phyloP scores from a whole-genome alignment of 2,329 filamentous ascomycete genomes.

The Hyphodiscus sp. region DNA sequence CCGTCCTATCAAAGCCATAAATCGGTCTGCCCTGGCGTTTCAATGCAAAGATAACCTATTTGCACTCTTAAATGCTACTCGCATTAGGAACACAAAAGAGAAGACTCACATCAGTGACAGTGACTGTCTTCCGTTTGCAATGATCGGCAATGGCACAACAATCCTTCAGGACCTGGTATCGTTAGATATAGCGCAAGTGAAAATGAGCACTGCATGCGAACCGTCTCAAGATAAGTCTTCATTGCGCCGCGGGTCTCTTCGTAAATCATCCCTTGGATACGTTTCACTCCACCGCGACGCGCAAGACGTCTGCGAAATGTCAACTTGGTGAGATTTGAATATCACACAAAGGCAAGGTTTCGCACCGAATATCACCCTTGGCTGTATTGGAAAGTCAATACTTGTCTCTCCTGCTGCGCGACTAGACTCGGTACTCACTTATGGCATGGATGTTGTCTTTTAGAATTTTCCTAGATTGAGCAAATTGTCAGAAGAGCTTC shows the following conservation, averaged over 20 bases:
- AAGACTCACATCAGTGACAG: conserved; percentile 49
- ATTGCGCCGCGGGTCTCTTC: conserved; percentile 45
- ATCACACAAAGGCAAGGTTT: neutral
- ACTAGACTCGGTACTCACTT: conserved; percentile 35
- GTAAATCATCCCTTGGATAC: conserved; percentile 61
- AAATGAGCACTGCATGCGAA: neutral
- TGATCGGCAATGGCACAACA: conserved; percentile 48
- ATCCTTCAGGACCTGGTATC: conserved; percentile 40
- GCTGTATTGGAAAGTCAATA: conserved; percentile 31
- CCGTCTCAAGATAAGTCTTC: neutral
- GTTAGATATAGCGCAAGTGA: neutral
- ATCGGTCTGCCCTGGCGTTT: conserved; percentile 44
- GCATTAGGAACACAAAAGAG: neutral
- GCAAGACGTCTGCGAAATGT: conserved; percentile 50
- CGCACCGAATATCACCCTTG: conserved; percentile 48
- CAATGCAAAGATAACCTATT: conserved; percentile 49
- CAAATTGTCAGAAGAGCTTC: conserved; percentile 1
- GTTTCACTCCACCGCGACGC: conserved; percentile 69
- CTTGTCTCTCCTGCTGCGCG: neutral
- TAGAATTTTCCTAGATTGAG: conserved; percentile 37
- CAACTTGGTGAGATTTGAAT: neutral
- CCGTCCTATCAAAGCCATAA: conserved; percentile 48
- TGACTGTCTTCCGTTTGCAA: conserved; percentile 53
- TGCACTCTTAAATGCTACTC: neutral
- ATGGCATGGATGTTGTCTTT: conserved; percentile 44